Evolutionary conservation across 805 yeast species (phyloP), one percentile per base, ranked within the genome.

Genomic region (Candida michaelii): DNA sequence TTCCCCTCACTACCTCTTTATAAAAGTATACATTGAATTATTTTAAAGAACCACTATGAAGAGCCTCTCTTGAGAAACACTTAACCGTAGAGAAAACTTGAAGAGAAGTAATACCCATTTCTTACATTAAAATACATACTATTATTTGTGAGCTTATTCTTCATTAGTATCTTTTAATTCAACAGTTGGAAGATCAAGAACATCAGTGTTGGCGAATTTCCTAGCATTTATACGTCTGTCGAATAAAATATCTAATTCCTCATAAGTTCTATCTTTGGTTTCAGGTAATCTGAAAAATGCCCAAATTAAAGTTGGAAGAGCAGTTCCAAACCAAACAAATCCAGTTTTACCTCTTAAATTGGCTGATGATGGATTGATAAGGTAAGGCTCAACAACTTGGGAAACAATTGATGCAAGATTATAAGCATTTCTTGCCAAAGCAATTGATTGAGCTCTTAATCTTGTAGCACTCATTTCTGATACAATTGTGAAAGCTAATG

Each of bases 341-440:
- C 71, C 79, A 25, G 77, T 70, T 51, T 74, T 74, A n/a, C 74
- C 76, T 27, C 71, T 69, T 69, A 71, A 60, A 48, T 77, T 66
- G 44, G 73, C 76, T 27, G 63, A 63, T 14, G 56, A 57, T 1
- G 78, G 72, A 49, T 75, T 77, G 50, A 77, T 60, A 71, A 77
- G 65, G 50, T 73, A 75, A 12, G 82, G 82, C 32, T 50, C 54
- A 35, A 71, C 61, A 38, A 75, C 59, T 16, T 68, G 51, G 42
- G 64, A 57, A 44, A 66, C 55, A 39, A 64, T 59, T 29, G 62
- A 58, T 25, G 57, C 56, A 13, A 62, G 32, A 47, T 66, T 62
- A 40, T 54, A 53, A 16, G 53, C 51, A 37, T 50, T 52, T 45
- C 58, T 45, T 39, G 70, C 62, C 15, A 57, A 27, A 29, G 69